Conservation (phyloP, 2,329 filamentous ascomycete species). For the Cryphonectria radicalis region DNA sequence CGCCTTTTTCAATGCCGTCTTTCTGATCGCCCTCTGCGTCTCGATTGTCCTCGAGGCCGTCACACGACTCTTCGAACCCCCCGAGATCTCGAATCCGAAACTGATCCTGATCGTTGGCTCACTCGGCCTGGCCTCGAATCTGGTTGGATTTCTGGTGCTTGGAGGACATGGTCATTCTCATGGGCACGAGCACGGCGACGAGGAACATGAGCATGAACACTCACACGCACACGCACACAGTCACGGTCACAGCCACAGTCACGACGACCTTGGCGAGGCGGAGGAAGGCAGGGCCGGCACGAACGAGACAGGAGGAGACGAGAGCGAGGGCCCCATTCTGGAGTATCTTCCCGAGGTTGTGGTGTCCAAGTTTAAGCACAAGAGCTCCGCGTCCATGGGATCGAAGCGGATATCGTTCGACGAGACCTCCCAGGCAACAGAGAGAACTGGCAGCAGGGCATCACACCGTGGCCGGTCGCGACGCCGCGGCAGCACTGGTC, state of each 20-base stretch:
- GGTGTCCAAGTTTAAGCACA: conserved; percentile 52
- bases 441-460: conserved; percentile 33
- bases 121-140: conserved; percentile 83
- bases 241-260: conserved; percentile 45
- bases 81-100: conserved; percentile 81
- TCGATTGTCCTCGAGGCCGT: conserved; percentile 96
- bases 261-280: conserved; percentile 45
- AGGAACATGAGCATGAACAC: conserved; percentile 55
- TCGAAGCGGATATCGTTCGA: conserved; percentile 30
- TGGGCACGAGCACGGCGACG: conserved; percentile 59
- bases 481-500: conserved; percentile 52
- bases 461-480: conserved; percentile 46
- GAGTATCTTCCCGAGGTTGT: conserved; percentile 68
- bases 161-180: conserved; percentile 91
- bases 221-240: conserved; percentile 39
- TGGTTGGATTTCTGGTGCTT: conserved; percentile 86
- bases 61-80: conserved; percentile 88
- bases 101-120: conserved; percentile 90
- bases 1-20: conserved; percentile 95
- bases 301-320: conserved; percentile 49
- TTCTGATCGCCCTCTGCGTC: conserved; percentile 92
- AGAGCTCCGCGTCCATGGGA: conserved; percentile 31
- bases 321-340: conserved; percentile 62
- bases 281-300: conserved; percentile 58
- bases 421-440: conserved; percentile 38